Conservation (phyloP, 1,284 basidiomycete genomes). For the Mycena sp. region DNA sequence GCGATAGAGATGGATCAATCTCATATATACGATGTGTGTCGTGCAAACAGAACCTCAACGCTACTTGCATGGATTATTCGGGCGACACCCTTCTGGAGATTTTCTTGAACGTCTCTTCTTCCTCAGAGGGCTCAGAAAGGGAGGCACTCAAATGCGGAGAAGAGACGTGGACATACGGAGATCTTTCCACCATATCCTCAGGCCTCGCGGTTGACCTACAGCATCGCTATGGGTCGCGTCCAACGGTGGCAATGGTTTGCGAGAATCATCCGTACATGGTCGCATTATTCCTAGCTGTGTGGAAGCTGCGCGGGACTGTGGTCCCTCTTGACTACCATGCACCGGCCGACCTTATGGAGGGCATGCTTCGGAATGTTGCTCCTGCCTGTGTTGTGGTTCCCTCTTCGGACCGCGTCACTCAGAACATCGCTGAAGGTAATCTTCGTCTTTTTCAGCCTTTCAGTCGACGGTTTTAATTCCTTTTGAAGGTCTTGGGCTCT, state of each 20-base stretch:
- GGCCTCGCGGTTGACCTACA: slow-evolving; percentile 38
- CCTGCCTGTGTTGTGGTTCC: slow-evolving; percentile 40
- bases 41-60: too few relatives aligned
- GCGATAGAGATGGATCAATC: too few relatives aligned
- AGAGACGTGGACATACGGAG: slow-evolving; percentile 42
- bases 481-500: not conserved
- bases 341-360: slow-evolving; percentile 42
- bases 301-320: slow-evolving; percentile 45
- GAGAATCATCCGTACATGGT: slow-evolving; percentile 47
- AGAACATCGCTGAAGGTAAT: slow-evolving; percentile 32
- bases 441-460: not conserved
- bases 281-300: slow-evolving; percentile 43
- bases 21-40: too few relatives aligned
- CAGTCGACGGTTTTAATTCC: not conserved
- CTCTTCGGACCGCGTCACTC: slow-evolving; percentile 33
- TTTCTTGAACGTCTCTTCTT: slow-evolving; percentile 13
- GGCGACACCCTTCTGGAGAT: slow-evolving; percentile 34
- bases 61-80: too few relatives aligned
- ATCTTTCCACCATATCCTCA: slow-evolving; percentile 40
- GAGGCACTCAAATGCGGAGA: slow-evolving; percentile 40
- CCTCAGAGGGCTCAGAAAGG: slow-evolving; percentile 18
- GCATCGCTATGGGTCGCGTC: slow-evolving; percentile 33
- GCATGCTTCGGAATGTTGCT: slow-evolving; percentile 43
- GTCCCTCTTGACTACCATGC: slow-evolving; percentile 45
- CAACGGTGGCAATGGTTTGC: slow-evolving; percentile 42